Evolutionary conservation across 169 alveolate genomes (phyloP).

Genomic region (Perkinsus marinus): DNA sequence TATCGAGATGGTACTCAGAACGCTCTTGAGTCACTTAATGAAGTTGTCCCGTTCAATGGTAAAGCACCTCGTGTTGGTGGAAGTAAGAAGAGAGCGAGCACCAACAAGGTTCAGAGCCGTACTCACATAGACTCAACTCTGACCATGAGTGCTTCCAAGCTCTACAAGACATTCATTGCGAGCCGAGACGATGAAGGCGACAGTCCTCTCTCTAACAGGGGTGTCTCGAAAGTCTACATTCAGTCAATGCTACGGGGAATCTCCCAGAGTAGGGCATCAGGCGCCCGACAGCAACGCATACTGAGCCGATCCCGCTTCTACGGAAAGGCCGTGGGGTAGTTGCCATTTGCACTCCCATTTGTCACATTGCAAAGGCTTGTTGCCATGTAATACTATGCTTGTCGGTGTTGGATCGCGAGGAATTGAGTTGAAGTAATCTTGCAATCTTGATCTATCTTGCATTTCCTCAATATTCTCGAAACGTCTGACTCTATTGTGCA

Average conservation of each 20-base stretch:
- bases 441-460: background rate
- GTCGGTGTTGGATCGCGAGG: background rate
- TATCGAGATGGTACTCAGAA: no score
- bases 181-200: background rate
- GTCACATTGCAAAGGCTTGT: no score
- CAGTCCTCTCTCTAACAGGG: background rate
- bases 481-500: no score
- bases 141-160: background rate
- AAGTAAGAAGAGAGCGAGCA: no score
- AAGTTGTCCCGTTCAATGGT: no score
- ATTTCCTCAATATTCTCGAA: background rate
- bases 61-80: no score
- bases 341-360: no score
- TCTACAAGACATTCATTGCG: background rate
- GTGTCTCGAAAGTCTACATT: background rate
- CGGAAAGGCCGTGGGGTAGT: background rate
- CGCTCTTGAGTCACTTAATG: no score
- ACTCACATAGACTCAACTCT: background rate
- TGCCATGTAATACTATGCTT: background rate
- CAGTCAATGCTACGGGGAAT: background rate
- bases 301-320: background rate
- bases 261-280: background rate
- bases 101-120: no score
- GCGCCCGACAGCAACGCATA: background rate
- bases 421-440: background rate